Base-by-base conservation (phyloP, 257 asterid species). In the Capsicum chinense region DNA sequence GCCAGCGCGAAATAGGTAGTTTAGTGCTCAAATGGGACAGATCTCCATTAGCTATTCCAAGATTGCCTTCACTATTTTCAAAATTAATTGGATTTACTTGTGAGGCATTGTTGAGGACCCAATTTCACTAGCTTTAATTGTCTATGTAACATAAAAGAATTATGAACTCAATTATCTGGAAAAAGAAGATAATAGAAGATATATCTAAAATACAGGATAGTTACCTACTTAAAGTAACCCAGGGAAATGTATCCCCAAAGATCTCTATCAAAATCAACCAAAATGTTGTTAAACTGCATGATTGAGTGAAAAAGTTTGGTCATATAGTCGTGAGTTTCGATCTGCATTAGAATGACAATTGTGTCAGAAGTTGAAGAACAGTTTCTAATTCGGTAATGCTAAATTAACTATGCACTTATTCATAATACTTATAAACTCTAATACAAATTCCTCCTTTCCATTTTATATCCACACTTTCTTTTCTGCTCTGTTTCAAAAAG, bases 21-120 rank as follows among this genome's bases (percentile, higher is more conserved):
- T 94, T 93, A 52, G 86, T 83, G 91, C 98, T 94, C 80, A 94
- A 88, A 90, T 92, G 94, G 8, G 92, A 87, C 80, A 94, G 83
- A 84, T 85, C 88, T 47, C 89, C 93, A 87, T 95, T 94, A 74
- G 99, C 99, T 59, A 89, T 85, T 82, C 97, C 97, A 82, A 94
- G 93, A 86, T 93, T 94, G 84, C 98, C 97, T 89, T 94, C 97
- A 48, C 98, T 93, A 85, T 95, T 94, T 87, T 95, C 99, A 83
- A 95, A 95, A 88, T 95, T 97, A 42, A 93, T 95, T 47, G 99
- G 98, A 86, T 95, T 95, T 54, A 95, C 97, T 89, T 93, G 91
- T 95, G 98, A 60, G 98, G 99, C 99, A 95, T 95, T 13, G 99
- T 95, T 2, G 98, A 95, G 58, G 98, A 94, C 67, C 98, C 99